Evolutionary conservation across 495 filamentous ascomycete species (phyloP), one percentile per base, ranked within the genome.

Genomic region (Penicillium cataractarum): DNA sequence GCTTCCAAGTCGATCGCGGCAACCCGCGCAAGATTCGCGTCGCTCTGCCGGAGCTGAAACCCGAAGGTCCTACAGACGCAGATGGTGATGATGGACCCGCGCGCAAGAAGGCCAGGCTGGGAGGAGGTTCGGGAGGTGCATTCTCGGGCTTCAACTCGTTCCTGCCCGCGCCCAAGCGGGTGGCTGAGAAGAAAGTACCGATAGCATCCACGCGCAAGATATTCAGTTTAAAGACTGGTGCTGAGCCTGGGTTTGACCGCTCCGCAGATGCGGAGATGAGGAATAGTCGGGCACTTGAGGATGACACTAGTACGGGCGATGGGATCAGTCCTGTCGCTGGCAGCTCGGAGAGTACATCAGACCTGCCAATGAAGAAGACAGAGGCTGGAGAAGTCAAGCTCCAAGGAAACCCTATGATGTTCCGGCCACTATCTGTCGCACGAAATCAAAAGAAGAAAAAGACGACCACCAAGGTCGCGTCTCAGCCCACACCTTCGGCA

Each of bases 1-100:
- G 62, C 2, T 73, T 69, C 40, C 61, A 63, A 22, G 83, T 95
- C 71, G 90, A 94, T 74, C 85, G 87, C 71, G 84, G 86, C 52
- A 91, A 92, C 73, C 87, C 90, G 6, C 85, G 87, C 77, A 95
- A 92, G 77, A 92, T 97, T 73, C 84, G 84, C 66, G 84, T 97
- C 65, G 89, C 84, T 59, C 83, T 97, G 4, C 87, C 86, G 5
- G 73, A 79, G 15, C 51, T 75, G 44, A 78, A 80, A 65, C 71
- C 83, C 15, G 82, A 84, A 56, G 68, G 65, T 51, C 73, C 75
- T 4, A 57, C 70, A 24, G 69, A 77, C 37, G 71, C 80, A 19
- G 74, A 76, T 1, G 71, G 71, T 4, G 75, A 75, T 40, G 81
- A 89, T 58, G 87, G 80, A 17, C 91, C 90, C 1, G 89, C 90